Evolutionary conservation across 306 rosid species (phyloP).

Genomic region (Mucuna pruriens): DNA sequence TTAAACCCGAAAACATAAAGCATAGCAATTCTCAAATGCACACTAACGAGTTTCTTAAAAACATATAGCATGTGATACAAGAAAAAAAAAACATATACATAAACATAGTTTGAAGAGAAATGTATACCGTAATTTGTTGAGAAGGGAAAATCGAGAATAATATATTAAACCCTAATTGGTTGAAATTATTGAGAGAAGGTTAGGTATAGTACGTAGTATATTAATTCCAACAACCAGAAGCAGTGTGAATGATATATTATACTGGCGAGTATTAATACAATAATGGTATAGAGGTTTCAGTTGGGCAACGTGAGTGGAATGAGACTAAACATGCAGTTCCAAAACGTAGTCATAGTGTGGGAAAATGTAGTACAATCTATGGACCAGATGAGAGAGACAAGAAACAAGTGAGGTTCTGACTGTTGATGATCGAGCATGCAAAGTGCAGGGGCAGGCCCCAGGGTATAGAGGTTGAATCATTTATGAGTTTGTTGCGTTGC

Average conservation of each 20-base stretch:
- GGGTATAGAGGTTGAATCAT: slow-evolving; percentile 43
- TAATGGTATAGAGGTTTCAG: neutral
- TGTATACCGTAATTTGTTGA: neutral
- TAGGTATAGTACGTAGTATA: neutral
- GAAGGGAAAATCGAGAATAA: neutral
- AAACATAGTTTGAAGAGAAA: neutral
- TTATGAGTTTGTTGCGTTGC: slow-evolving; percentile 34
- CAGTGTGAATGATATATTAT: slow-evolving; percentile 3
- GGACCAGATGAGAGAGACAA: slow-evolving; percentile 32
- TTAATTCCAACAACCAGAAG: slow-evolving; percentile 9
- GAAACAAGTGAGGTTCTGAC: slow-evolving; percentile 31
- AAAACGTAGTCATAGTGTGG: slow-evolving; percentile 12
- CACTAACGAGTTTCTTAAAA: neutral
- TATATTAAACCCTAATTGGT: neutral
- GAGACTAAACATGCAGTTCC: slow-evolving; percentile 30
- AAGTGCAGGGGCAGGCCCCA: slow-evolving; percentile 40
- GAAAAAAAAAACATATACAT: neutral
- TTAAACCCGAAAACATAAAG: neutral
- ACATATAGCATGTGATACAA: neutral
- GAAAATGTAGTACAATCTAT: slow-evolving; percentile 35
- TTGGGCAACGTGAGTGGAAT: neutral
- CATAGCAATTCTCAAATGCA: neutral
- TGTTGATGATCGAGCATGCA: slow-evolving; percentile 32
- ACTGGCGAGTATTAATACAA: slow-evolving; percentile 10
- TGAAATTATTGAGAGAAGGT: slow-evolving; percentile 3